Evolutionary conservation across 108 stramenopile species (phyloP).

Genomic region (Nitzschia sp.): DNA sequence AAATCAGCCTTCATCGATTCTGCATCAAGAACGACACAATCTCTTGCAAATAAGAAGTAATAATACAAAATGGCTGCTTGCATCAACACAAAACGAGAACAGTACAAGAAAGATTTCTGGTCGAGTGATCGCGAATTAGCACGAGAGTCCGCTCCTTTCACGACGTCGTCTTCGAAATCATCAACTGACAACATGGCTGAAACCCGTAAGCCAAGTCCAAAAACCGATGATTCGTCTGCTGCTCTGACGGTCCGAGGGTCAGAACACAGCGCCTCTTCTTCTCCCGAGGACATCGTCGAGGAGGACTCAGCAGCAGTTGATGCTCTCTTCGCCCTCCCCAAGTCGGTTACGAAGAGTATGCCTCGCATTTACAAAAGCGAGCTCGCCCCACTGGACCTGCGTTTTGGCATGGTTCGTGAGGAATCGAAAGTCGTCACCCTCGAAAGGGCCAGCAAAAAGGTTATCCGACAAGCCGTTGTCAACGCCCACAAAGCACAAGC

Average conservation of each 20-base stretch:
- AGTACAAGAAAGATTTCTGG: background rate
- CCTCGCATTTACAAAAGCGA: constrained; percentile 2
- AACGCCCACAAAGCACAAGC: background rate
- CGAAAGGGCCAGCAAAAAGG: background rate
- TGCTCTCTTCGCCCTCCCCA: background rate
- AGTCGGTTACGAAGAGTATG: background rate
- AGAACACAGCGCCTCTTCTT: background rate
- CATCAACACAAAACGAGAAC: background rate
- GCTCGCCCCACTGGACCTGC: constrained; percentile 12
- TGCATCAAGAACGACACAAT: too few relatives aligned
- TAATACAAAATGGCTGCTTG: background rate
- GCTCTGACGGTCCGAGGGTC: background rate
- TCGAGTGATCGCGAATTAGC: background rate
- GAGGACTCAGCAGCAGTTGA: too few relatives aligned
- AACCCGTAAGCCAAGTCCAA: background rate
- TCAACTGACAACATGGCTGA: background rate
- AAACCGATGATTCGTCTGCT: background rate
- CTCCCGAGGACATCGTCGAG: background rate
- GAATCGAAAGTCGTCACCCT: background rate
- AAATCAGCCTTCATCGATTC: too few relatives aligned
- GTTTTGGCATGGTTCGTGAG: constrained; percentile 17
- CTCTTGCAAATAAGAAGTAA: too few relatives aligned
- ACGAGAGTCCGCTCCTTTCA: background rate
- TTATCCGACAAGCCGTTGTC: background rate
- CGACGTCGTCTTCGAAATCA: background rate